These are phyloP conservation scores for Phyllosticta citriasiana DNA, from an alignment of 2,329 filamentous ascomycete species.

Conservation along the genomic window DNA sequence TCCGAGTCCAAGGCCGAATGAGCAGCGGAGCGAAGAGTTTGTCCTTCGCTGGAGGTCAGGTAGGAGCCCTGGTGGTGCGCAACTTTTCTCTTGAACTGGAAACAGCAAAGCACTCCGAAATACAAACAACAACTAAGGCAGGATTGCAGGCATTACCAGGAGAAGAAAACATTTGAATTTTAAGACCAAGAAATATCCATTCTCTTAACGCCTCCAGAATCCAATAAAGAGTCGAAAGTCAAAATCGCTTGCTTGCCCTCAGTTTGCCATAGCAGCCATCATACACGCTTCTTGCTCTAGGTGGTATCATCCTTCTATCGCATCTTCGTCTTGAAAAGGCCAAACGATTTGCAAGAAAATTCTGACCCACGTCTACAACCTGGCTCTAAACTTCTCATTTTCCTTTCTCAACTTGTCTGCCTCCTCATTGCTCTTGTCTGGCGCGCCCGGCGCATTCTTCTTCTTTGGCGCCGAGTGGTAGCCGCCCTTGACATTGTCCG, in stretches of 20 bases:
- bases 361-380: constrained; percentile 22
- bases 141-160: too few relatives aligned
- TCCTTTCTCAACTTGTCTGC: constrained; percentile 32
- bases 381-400: constrained; percentile 30
- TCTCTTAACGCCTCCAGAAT: background rate
- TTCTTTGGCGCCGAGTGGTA: constrained; percentile 50
- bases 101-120: too few relatives aligned
- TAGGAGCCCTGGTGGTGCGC: too few relatives aligned
- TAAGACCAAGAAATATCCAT: background rate
- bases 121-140: too few relatives aligned
- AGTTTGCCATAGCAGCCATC: background rate
- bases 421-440: constrained; percentile 28
- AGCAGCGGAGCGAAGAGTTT: too few relatives aligned
- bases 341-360: background rate
- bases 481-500: constrained; percentile 48
- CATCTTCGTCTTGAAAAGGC: background rate
- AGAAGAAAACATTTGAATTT: background rate
- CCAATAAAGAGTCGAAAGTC: background rate
- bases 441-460: constrained; percentile 30
- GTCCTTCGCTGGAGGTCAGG: too few relatives aligned
- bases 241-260: background rate
- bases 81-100: too few relatives aligned
- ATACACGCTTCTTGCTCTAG: background rate
- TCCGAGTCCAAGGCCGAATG: too few relatives aligned
- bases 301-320: constrained; percentile 7